These are phyloP conservation scores for Rhodotorula taiwanensis DNA, from an alignment of 768 basidiomycete species.

Conservation along the genomic window DNA sequence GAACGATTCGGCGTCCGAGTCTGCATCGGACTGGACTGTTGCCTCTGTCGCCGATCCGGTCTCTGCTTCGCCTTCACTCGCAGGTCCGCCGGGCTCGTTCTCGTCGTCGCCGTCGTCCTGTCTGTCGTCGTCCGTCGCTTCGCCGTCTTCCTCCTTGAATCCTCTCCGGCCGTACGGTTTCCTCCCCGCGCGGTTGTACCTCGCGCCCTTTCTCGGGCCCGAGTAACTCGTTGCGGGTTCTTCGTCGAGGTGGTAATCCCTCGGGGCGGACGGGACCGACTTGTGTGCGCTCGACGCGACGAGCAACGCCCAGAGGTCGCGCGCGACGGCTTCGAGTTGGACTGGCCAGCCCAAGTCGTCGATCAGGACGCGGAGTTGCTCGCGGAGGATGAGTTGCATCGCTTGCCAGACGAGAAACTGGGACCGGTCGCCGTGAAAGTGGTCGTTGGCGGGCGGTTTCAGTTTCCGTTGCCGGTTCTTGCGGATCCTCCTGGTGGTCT, in stretches of 20 bases:
- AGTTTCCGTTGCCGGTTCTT: constrained; percentile 8
- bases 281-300: constrained; percentile 6
- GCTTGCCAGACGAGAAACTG: constrained; percentile 27
- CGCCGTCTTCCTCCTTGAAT: not conserved
- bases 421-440: constrained; percentile 26
- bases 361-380: constrained; percentile 26
- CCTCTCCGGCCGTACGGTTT: not conserved
- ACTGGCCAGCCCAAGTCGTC: constrained; percentile 31
- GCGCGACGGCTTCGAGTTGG: constrained; percentile 25
- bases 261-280: constrained; percentile 4
- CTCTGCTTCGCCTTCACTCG: too few relatives aligned
- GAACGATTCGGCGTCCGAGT: constrained; percentile 13
- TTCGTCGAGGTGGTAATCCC: constrained; percentile 13
- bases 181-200: constrained; percentile 14
- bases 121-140: not conserved
- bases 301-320: constrained; percentile 29
- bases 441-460: constrained; percentile 8
- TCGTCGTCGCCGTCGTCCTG: not conserved
- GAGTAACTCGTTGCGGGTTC: constrained; percentile 26
- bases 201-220: constrained; percentile 20
- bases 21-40: not conserved
- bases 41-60: not conserved
- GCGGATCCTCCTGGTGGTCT: constrained; percentile 19
- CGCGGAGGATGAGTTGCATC: constrained; percentile 32
- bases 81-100: not conserved